Evolutionary conservation across 805 yeast species (phyloP).

Genomic region (Candida takata): DNA sequence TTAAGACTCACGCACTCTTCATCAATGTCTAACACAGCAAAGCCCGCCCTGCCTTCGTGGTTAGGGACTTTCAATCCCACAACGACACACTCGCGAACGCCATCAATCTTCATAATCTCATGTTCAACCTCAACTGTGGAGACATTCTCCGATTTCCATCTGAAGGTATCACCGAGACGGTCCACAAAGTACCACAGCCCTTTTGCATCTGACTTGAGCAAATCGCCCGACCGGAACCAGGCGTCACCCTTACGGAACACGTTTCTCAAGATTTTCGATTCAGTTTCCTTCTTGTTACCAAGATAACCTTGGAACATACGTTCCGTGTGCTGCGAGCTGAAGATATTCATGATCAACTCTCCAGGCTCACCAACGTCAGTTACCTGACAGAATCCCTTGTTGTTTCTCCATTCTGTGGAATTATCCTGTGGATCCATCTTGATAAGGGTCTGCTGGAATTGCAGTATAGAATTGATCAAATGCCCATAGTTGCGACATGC

Average conservation of each 20-base stretch:
- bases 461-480: constrained; percentile 43
- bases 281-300: constrained; percentile 73
- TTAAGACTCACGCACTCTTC: constrained; percentile 20
- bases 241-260: constrained; percentile 86
- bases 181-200: constrained; percentile 80
- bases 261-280: constrained; percentile 63
- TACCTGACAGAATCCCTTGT: constrained; percentile 51
- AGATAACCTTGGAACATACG: constrained; percentile 84
- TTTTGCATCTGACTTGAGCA: constrained; percentile 59
- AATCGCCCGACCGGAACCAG: constrained; percentile 85
- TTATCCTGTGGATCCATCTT: constrained; percentile 80
- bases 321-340: constrained; percentile 56
- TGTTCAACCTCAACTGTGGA: constrained; percentile 91
- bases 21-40: constrained; percentile 61
- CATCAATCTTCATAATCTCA: constrained; percentile 37
- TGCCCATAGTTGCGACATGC: constrained; percentile 80
- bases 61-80: constrained; percentile 81
- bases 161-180: constrained; percentile 88
- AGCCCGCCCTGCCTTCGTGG: constrained; percentile 94
- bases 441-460: constrained; percentile 52
- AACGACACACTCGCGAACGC: constrained; percentile 64
- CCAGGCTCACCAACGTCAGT: constrained; percentile 69
- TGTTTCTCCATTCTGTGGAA: constrained; percentile 60
- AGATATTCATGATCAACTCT: constrained; percentile 73
- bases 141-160: constrained; percentile 96